These are phyloP conservation scores for Neurospora sp. DNA, from an alignment of 495 filamentous ascomycete species.

Conservation along the genomic window DNA sequence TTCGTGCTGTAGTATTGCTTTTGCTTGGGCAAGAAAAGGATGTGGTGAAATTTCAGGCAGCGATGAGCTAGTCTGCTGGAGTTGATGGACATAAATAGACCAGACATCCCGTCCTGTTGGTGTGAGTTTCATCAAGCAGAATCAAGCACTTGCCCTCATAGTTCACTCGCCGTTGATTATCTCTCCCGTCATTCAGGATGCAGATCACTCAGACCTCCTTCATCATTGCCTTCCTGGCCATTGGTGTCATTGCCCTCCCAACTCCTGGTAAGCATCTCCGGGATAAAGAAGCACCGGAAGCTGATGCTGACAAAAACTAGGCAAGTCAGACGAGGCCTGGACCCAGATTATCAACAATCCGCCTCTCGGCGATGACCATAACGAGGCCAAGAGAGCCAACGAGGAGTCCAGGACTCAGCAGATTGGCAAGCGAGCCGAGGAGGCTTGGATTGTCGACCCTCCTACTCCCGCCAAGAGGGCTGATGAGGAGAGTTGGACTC, in stretches of 20 bases:
- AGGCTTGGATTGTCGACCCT: too few species aligned
- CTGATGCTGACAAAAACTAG: neutral
- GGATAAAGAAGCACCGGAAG: neutral
- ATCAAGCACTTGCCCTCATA: neutral
- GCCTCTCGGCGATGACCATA: neutral
- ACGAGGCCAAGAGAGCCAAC: neutral
- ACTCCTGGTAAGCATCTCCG: neutral
- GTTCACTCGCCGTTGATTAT: neutral
- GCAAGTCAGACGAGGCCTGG: neutral
- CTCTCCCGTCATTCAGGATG: neutral
- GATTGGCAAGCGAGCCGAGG: too few species aligned
- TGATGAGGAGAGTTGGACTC: too few species aligned
- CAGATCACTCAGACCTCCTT: neutral
- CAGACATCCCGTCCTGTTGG: neutral
- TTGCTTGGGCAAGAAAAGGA: neutral
- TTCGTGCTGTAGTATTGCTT: neutral
- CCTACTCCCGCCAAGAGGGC: too few species aligned
- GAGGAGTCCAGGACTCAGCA: neutral
- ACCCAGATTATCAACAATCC: neutral
- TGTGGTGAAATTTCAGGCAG: neutral
- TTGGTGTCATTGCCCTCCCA: slow-evolving; percentile 1
- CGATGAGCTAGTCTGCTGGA: neutral
- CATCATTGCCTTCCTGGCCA: slow-evolving; percentile 1
- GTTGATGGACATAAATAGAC: neutral
- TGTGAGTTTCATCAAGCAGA: neutral